A percentile compares a stretch with the other conserved stretches of the same genome.
Evolutionary conservation across 345 rosid species (phyloP).

Genomic region (Populus alba): DNA sequence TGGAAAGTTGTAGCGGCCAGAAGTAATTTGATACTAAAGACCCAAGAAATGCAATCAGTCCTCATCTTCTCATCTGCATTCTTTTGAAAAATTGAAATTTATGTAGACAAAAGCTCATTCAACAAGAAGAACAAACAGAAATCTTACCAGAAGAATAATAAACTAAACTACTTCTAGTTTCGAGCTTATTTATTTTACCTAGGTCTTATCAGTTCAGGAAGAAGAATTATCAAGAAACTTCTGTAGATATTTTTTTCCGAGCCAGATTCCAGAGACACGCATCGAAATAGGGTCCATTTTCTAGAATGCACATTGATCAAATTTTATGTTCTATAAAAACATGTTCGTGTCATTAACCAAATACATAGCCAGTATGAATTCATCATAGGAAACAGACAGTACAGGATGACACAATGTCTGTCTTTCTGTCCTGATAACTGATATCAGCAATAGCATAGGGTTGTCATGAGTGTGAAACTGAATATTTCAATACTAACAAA

Average conservation of each 20-base stretch:
- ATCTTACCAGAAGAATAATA: neutral
- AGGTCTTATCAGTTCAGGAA: neutral
- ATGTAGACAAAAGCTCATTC: constrained; percentile 5
- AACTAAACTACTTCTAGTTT: neutral
- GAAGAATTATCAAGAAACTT: neutral
- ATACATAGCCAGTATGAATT: too few relatives aligned
- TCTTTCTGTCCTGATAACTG: too few relatives aligned
- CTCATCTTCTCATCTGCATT: neutral
- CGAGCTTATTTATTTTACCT: neutral
- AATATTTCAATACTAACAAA: too few relatives aligned
- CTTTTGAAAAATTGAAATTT: neutral
- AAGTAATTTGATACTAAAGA: neutral
- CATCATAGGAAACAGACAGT: too few relatives aligned
- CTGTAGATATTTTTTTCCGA: neutral
- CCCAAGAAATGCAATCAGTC: neutral
- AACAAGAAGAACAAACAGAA: neutral
- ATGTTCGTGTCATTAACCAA: neutral
- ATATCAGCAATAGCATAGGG: too few relatives aligned
- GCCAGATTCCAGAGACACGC: neutral
- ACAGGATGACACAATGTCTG: too few relatives aligned
- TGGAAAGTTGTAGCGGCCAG: neutral
- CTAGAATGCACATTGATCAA: neutral
- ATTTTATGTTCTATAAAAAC: neutral
- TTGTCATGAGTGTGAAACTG: too few relatives aligned
- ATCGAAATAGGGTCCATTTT: neutral